Base-by-base conservation (phyloP, 2,329 filamentous ascomycete species). In the Pseudogymnoascus sp. region DNA sequence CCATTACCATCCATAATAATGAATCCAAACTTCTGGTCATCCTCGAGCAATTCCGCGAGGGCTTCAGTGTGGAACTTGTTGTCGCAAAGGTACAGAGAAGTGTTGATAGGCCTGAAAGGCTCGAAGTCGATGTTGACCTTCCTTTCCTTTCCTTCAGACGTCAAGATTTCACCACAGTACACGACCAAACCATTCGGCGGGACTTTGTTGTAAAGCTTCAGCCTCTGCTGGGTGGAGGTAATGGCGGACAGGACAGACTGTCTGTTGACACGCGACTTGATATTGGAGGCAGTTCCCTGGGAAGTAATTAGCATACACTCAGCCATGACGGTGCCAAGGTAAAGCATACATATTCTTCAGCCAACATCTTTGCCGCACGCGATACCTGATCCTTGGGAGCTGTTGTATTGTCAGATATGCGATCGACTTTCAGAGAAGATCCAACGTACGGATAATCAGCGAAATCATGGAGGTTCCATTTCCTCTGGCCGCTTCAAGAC, bases 61-160 rank as follows among this genome's bases (percentile, higher is more conserved):
- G 95, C 93, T 79, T 99, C 95, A 64, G 95, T 99, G 76, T 99
- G 95, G 79, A 99, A 99, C 76, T 99, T 99, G 84, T 99, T 99
- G 86, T 99, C 95, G 81, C 95, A 99, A 66, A 99, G 90, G 77
- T 99, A 99, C 56, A 99, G 85, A 50, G 96, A 99, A 37, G 95
- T 99, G 79, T 99, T 99, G 86, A 99, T 99, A 66, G 95, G 95
- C 84, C 99, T 99, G 85, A 99, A 99, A 33, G 95, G 95, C 80
- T 99, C 95, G 77, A 99, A 99, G 76, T 99, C 96, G 76, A 99
- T 99, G 79, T 99, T 99, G 82, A 99, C 96, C 83, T 97, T 99
- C 75, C 95, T 86, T 81, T 99, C 95, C 80, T 99, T 99, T 78
- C 95, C 95, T 82, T 99, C 95, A 31, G 88, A 88, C 63, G 95